Base-by-base conservation (phyloP, 2,329 filamentous ascomycete species). In the Thelonectria olida region DNA sequence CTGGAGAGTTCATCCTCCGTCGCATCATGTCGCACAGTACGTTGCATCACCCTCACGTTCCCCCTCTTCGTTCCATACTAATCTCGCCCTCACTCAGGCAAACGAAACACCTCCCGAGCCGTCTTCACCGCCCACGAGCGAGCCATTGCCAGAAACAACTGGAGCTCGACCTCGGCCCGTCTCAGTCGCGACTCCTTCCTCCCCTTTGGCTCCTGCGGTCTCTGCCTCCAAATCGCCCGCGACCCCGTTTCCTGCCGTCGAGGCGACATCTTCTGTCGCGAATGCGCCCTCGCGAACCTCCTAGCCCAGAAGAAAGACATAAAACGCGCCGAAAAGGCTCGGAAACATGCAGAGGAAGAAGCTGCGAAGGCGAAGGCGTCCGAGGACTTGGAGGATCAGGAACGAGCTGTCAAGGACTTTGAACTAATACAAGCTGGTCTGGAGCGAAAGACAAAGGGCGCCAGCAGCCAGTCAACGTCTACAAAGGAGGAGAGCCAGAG, bases 71-170 rank as follows among this genome's bases (percentile, higher is more conserved):
- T 15, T 13, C 7, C 9, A 13, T 34, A 34, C 13, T 59, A 31
- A 28, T 17, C 15, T 34, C 25, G 54, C 3, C 12, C 22, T 20
- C 63, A 59, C 55, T 25, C 68, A 89, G 87, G 87, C 74, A 97
- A 97, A 81, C 88, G 93, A 71, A 97, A 97, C 80, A 97, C 93
- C 44, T 95, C 92, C 44, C 89, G 95, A 44, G 90, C 93, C 41
- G 93, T 97, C 78, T 98, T 98, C 83, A 98, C 96, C 31, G 90
- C 93, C 22, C 89, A 97, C 80, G 96, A 98, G 80, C 90, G 96
- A 67, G 86, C 87, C 52, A 86, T 95, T 50, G 90, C 97, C 62
- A 92, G 93, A 72, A 86, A 87, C 17, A 88, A 89, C 68, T 98
- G 96, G 93, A 88, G 90, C 68, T 88, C 90, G 8, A 92, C 90